These are phyloP conservation scores for Phaeotremella skinneri DNA, from an alignment of 768 basidiomycete genomes.

Conservation along the genomic window DNA sequence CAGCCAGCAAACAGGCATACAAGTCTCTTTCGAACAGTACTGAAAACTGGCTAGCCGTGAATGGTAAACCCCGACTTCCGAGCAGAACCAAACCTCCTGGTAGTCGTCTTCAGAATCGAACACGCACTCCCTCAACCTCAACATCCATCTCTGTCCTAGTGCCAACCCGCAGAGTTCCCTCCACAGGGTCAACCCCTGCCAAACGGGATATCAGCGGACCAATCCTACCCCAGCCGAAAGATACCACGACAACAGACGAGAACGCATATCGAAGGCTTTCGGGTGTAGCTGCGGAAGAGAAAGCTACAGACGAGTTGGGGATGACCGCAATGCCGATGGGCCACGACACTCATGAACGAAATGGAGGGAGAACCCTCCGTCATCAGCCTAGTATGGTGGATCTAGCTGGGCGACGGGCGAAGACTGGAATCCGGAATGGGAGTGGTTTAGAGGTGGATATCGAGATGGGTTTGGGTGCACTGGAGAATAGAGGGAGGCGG, in stretches of 20 bases:
- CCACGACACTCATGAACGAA: background rate
- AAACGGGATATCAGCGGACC: background rate
- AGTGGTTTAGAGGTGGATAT: background rate
- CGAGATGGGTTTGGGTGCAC: background rate
- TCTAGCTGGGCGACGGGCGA: background rate
- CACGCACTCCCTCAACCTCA: too few relatives aligned
- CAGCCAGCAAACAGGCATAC: constrained; percentile 3
- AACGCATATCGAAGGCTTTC: constrained; percentile 16
- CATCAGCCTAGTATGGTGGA: constrained; percentile 16
- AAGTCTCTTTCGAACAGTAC: background rate
- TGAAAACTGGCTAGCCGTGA: too few relatives aligned
- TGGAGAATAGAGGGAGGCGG: background rate
- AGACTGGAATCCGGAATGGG: background rate
- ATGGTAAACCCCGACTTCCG: too few relatives aligned
- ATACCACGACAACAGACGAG: constrained; percentile 1
- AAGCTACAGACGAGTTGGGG: too few relatives aligned
- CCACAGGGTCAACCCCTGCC: background rate
- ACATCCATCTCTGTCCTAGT: too few relatives aligned
- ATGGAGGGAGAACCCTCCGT: constrained; percentile 11
- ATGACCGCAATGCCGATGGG: constrained; percentile 11
- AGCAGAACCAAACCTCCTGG: too few relatives aligned
- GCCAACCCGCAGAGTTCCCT: too few relatives aligned
- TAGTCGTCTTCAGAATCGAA: too few relatives aligned
- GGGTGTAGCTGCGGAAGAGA: constrained; percentile 6
- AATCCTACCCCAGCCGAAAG: background rate